A percentile compares a stretch with the other conserved stretches of the same genome.
Conservation (phyloP, 1,284 basidiomycete species). For the Ceratobasidium papillatum region DNA sequence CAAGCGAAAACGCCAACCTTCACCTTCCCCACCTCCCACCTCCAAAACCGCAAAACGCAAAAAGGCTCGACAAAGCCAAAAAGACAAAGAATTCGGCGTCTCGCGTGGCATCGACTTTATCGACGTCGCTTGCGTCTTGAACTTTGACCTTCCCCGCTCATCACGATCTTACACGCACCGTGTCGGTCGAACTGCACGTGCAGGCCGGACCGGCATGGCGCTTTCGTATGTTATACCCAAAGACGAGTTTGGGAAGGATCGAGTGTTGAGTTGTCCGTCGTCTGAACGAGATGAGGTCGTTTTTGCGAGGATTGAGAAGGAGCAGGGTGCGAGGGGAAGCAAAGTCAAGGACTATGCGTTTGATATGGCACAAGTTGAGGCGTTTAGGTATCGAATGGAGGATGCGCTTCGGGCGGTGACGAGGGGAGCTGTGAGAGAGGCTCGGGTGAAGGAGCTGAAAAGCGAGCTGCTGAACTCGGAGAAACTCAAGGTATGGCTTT, state of each 20-base stretch:
- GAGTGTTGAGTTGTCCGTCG: constrained; percentile 64
- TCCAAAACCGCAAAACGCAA: constrained; percentile 46
- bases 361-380: constrained; percentile 94
- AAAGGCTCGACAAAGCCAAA: constrained; percentile 47
- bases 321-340: constrained; percentile 74
- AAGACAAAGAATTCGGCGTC: constrained; percentile 89
- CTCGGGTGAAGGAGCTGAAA: constrained; percentile 93
- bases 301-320: constrained; percentile 79
- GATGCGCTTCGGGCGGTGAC: constrained; percentile 94
- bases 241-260: constrained; percentile 80
- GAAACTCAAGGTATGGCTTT: constrained; percentile 84
- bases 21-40: constrained; percentile 44
- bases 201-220: constrained; percentile 92
- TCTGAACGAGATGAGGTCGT: constrained; percentile 82
- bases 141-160: constrained; percentile 94
- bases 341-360: constrained; percentile 92
- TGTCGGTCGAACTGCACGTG: constrained; percentile 94
- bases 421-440: constrained; percentile 85
- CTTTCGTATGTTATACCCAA: constrained; percentile 88
- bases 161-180: constrained; percentile 95
- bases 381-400: constrained; percentile 99
- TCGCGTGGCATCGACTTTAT: constrained; percentile 98
- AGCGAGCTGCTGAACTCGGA: constrained; percentile 93
- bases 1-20: constrained; percentile 47
- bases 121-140: constrained; percentile 96